Conservation (phyloP, 495 filamentous ascomycete genomes). For the Penicillium macrosclerotiorum region DNA sequence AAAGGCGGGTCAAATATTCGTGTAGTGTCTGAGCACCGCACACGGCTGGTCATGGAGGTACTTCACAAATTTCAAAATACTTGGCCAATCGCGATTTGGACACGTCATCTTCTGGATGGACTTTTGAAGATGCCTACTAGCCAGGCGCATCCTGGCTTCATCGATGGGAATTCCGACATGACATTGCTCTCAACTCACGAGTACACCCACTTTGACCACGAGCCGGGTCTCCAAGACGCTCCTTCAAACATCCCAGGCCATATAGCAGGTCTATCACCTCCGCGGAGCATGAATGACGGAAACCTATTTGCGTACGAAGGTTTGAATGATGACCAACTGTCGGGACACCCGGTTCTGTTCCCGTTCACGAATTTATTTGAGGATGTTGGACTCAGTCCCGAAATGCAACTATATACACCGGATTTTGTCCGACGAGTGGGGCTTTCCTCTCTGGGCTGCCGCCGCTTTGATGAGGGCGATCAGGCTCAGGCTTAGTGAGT, state of each 20-base stretch:
- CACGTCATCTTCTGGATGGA: neutral
- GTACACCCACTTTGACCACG: neutral
- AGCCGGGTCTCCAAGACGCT: neutral
- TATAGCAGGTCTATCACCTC: neutral
- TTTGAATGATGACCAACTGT: neutral
- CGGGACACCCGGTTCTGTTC: neutral
- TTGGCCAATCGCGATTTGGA: slow-evolving; percentile 1
- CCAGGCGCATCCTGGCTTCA: neutral
- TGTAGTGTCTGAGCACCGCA: neutral
- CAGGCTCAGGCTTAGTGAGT: slow-evolving; percentile 24
- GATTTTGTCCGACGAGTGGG: slow-evolving; percentile 1
- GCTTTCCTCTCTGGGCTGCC: slow-evolving; percentile 12
- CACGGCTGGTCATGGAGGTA: neutral
- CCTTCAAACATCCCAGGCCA: neutral
- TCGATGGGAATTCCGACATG: neutral
- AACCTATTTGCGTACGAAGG: neutral
- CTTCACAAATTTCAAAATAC: neutral
- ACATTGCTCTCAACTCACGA: neutral
- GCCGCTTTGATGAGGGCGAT: slow-evolving; percentile 21
- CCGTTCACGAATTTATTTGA: neutral
- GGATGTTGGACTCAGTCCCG: neutral
- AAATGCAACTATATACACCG: slow-evolving; percentile 1
- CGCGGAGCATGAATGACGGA: neutral
- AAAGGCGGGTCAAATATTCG: neutral
- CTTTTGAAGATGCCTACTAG: neutral